Base-by-base conservation (phyloP, 495 filamentous ascomycete genomes). In the Geopyxis carbonaria region DNA sequence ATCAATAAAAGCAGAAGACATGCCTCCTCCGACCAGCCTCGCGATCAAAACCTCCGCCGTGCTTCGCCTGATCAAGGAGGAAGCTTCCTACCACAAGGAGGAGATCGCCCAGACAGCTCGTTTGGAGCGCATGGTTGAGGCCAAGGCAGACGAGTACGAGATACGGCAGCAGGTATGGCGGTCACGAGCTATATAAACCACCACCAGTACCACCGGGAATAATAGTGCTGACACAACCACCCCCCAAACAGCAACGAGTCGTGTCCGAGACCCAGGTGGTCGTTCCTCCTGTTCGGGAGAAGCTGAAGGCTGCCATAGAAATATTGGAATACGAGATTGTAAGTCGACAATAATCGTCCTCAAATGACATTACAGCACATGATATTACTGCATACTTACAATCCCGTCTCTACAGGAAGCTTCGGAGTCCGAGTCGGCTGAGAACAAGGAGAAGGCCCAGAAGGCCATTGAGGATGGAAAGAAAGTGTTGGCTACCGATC, bases 101-200 rank as follows among this genome's bases (percentile, higher is more conserved):
- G 66, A 81, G 15, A 61, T 66, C 42, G 59, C 72, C 41, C 83
- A 94, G 50, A 67, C 77, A 40, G 64, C 65, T 42, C 74, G 77
- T 29, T 67, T 94, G 27, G 59, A 71, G 61, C 75, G 78, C 60
- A 63, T 84, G 11, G 58, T 73, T 44, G 70, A 69, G 14, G 64
- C 69, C 31, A 53, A 57, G 22, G 62, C 65, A 3, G 77, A 80
- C 42, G 69, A 69, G 55, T 87, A 87, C 53, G 65, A 69, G 34
- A 50, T 94, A 41, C 81, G 73, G 60, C 87, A 97, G 54, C 81
- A 89, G 75, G 87, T 93, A 55, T 5, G n/a, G n/a, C n/a, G n/a
- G n/a, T n/a, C n/a, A n/a, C n/a, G n/a, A n/a, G n/a, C n/a, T n/a
- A n/a, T n/a, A n/a, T n/a, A n/a, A n/a, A n/a, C n/a, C n/a, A n/a